Conservation (phyloP, 2,329 filamentous ascomycete genomes). For the Cercospora berteroae region DNA sequence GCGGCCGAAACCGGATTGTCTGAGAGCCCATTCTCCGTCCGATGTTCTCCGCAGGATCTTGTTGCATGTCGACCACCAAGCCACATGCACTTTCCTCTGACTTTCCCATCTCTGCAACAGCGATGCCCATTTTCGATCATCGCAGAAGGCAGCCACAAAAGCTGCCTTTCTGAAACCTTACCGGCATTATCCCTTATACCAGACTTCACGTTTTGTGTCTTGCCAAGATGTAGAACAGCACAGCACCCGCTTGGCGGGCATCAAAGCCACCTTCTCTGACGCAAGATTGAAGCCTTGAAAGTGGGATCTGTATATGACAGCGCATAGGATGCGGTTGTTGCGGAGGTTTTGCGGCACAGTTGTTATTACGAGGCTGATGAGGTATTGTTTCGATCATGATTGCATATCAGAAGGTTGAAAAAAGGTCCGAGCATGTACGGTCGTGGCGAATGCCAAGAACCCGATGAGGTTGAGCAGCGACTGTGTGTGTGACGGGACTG, state of each 20-base stretch:
- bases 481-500: neutral
- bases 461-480: neutral
- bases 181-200: neutral
- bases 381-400: too few relatives aligned
- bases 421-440: neutral
- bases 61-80: neutral
- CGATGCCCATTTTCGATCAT: neutral
- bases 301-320: neutral
- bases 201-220: neutral
- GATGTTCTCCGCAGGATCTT: neutral
- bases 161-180: neutral
- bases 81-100: neutral
- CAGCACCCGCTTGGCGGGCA: slow-evolving; percentile 2
- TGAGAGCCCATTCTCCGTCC: neutral
- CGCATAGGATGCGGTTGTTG: neutral
- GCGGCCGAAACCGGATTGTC: neutral
- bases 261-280: neutral
- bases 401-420: neutral
- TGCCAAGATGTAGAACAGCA: neutral
- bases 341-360: neutral
- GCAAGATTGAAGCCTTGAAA: neutral
- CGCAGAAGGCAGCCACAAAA: neutral
- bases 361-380: too few relatives aligned
- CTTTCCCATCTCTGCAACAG: neutral
- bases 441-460: neutral